Evolutionary conservation across 176 grass and related monocot species (phyloP).

Genomic region (Dendrocalamus sinicus): DNA sequence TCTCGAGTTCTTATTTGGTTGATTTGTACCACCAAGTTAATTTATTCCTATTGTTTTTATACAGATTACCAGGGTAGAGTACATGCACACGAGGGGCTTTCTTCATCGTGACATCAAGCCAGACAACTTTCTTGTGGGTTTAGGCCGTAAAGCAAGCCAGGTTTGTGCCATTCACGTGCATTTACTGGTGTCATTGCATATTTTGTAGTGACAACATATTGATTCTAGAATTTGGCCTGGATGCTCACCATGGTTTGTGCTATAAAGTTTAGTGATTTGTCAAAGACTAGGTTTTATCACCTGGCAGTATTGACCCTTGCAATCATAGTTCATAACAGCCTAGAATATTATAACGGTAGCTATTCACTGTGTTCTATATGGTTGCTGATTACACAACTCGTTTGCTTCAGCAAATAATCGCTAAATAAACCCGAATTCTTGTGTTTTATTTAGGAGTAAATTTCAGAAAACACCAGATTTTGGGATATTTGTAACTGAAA

Average conservation of each 20-base stretch:
- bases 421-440: not conserved
- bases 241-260: not conserved
- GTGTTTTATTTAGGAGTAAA: not conserved
- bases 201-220: slow-evolving; percentile 15
- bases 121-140: slow-evolving; percentile 88
- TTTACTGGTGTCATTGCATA: slow-evolving; percentile 31
- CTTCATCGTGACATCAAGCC: slow-evolving; percentile 98
- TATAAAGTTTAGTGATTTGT: not conserved
- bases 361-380: slow-evolving; percentile 19
- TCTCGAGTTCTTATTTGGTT: not conserved
- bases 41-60: slow-evolving; percentile 33
- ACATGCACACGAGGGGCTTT: slow-evolving; percentile 92
- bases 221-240: slow-evolving; percentile 25
- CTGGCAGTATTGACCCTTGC: slow-evolving; percentile 30
- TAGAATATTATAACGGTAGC: slow-evolving; percentile 15
- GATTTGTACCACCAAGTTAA: slow-evolving; percentile 22
- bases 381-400: not conserved
- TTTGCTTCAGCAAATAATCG: slow-evolving; percentile 17
- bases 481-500: too few species aligned
- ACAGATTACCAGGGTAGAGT: slow-evolving; percentile 85
- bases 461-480: too few species aligned
- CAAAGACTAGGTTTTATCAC: slow-evolving; percentile 42
- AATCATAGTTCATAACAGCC: slow-evolving; percentile 18
- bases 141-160: slow-evolving; percentile 85
- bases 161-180: slow-evolving; percentile 46